A percentile compares a stretch with the other conserved stretches of the same genome.
These are phyloP conservation scores for Chalara sp. DNA, from an alignment of 2,329 filamentous ascomycete genomes.

Conservation along the genomic window DNA sequence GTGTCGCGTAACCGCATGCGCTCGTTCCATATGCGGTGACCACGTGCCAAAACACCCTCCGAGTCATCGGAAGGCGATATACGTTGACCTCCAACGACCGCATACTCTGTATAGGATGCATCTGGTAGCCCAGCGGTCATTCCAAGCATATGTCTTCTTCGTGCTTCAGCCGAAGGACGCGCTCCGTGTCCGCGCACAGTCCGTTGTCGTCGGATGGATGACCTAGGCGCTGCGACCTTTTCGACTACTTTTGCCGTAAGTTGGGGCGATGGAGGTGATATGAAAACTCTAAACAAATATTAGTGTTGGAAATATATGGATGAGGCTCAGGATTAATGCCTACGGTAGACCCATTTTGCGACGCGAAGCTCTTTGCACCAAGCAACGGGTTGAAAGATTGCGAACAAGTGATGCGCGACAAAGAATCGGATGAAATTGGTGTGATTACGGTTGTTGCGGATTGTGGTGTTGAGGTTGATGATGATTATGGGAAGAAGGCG, in stretches of 20 bases:
- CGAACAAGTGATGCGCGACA: too few species aligned
- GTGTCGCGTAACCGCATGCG: conserved; percentile 14
- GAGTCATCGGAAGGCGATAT: conserved; percentile 1
- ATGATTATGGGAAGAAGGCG: too few species aligned
- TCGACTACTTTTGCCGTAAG: conserved; percentile 20
- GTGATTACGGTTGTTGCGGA: too few species aligned
- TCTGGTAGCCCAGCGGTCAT: neutral
- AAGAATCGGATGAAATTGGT: too few species aligned
- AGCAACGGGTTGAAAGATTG: too few species aligned
- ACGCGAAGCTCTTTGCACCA: neutral
- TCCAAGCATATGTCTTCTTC: conserved; percentile 17
- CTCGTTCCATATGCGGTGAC: conserved; percentile 12
- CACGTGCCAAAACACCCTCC: conserved; percentile 5
- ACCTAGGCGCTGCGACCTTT: conserved; percentile 22
- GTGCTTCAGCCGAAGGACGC: conserved; percentile 12
- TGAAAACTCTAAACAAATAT: conserved; percentile 23
- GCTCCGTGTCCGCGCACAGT: conserved; percentile 13
- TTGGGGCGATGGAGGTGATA: conserved; percentile 23
- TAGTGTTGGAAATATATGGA: conserved; percentile 9
- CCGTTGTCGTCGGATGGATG: conserved; percentile 24
- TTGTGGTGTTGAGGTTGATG: too few species aligned
- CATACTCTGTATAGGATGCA: conserved; percentile 3
- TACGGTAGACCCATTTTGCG: conserved; percentile 27
- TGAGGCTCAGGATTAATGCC: conserved; percentile 9
- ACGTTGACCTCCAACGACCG: conserved; percentile 11